Percentiles rank a stretch among this genome's conserved stretches.
Evolutionary conservation across 2,329 filamentous ascomycete genomes (phyloP).

Genomic region (Verticillium dahliae): DNA sequence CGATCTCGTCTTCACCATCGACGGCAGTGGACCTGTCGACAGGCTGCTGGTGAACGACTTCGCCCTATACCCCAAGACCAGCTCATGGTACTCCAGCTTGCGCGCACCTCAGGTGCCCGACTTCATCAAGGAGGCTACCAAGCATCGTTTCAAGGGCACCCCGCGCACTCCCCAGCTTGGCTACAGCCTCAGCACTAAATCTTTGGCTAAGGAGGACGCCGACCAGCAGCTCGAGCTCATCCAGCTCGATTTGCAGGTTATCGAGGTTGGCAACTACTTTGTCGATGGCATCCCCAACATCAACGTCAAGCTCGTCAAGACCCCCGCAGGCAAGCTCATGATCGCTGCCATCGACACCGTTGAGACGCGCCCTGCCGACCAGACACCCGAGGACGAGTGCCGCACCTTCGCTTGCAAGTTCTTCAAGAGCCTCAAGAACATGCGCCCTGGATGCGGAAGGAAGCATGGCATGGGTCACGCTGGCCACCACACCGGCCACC

Average conservation of each 20-base stretch:
- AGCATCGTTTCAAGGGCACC: conserved; percentile 22
- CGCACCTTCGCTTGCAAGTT: conserved; percentile 47
- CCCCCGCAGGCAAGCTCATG: conserved; percentile 44
- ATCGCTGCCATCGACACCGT: conserved; percentile 38
- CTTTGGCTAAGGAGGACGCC: conserved; percentile 40
- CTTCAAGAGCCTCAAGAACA: conserved; percentile 27
- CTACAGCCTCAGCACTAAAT: conserved; percentile 38
- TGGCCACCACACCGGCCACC: conserved; percentile 15
- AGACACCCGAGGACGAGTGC: conserved; percentile 24
- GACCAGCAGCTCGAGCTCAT: conserved; percentile 46
- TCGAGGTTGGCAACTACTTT: conserved; percentile 51
- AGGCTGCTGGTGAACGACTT: conserved; percentile 52
- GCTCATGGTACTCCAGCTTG: conserved; percentile 36
- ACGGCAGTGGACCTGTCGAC: conserved; percentile 33
- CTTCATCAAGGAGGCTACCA: conserved; percentile 17
- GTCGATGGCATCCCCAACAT: conserved; percentile 48
- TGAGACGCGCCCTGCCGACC: conserved; percentile 15
- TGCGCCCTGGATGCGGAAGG: conserved; percentile 26
- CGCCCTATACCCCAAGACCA: conserved; percentile 50
- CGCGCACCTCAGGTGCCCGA: conserved; percentile 38
- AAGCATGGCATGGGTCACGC: conserved; percentile 13
- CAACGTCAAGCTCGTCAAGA: conserved; percentile 56
- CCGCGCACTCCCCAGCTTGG: conserved; percentile 32
- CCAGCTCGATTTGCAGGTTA: conserved; percentile 49
- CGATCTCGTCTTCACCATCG: conserved; percentile 48